Base-by-base conservation (phyloP, 2,329 filamentous ascomycete genomes). In the Paraphoma chrysanthemicola region DNA sequence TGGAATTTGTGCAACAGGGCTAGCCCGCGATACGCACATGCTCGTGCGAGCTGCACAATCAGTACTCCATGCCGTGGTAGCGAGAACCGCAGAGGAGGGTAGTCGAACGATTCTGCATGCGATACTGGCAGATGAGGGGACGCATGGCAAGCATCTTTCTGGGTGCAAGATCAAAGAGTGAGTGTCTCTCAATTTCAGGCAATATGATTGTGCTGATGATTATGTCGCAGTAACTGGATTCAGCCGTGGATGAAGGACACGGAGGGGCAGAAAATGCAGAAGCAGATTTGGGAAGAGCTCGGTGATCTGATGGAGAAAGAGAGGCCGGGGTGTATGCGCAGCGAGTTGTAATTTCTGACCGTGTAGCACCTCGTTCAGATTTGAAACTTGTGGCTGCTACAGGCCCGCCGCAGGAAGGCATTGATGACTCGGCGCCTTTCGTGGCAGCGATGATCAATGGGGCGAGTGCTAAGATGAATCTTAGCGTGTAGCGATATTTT, bases 61-160 rank as follows among this genome's bases (percentile, higher is more conserved):
- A 16, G n/a, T 66, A 1, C 18, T 67, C 9, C 53, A 59, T 23
- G 10, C 54, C 11, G 4, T 68, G 2, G 57, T 71, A 17, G 76
- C 72, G 4, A 59, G 78, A 2, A 74, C 71, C 4, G 75, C 74
- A 0, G 78, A 80, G 56, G 72, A 76, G 7, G 79, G 79, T 0
- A 69, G 67, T 28, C 62, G 78, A 18, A 80, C 74, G 0, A 63
- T 80, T 16, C 71, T 80, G 2, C 64, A 76, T 60, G 77, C 71
- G 0, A 75, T 70, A 7, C 51, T 68, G 18, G 57, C 53, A 16
- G 75, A 71, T 0, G 50, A 54, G 6, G 68, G 73, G 43, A 76
- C 62, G 4, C 77, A 79, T 60, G 78, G 78, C 1, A 66, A 75
- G 60, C 78, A 78, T 49, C 42, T 80, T 44, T 72, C 63, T 28